Conservation (phyloP, 169 alveolate species). For the Amoebophrya sp. region DNA sequence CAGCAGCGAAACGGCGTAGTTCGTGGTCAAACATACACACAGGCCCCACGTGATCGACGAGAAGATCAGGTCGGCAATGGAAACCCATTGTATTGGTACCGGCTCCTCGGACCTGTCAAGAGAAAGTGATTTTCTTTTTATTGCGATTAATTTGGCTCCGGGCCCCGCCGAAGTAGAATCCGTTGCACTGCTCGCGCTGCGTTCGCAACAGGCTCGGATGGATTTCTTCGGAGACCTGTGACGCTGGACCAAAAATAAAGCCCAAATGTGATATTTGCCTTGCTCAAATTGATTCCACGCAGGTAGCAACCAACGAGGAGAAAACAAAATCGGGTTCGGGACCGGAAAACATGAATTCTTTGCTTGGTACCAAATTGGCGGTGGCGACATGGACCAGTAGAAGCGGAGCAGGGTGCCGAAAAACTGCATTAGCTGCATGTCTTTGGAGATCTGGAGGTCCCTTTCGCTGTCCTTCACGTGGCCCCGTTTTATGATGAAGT, state of each 20-base stretch:
- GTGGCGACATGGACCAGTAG: not conserved
- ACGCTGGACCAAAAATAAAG: not conserved
- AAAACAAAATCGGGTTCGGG: too few relatives aligned
- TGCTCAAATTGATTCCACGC: too few relatives aligned
- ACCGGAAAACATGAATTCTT: too few relatives aligned
- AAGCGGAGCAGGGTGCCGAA: not conserved
- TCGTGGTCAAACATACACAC: not conserved
- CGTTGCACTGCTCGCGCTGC: not conserved
- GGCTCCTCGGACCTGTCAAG: not conserved
- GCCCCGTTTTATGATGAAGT: not conserved
- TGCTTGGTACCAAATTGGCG: not conserved
- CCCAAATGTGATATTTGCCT: not conserved
- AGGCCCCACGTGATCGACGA: not conserved
- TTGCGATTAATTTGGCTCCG: too few relatives aligned
- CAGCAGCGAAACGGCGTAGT: not conserved
- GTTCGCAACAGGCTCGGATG: not conserved
- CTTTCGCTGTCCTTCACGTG: not conserved
- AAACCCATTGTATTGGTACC: not conserved
- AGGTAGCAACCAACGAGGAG: too few relatives aligned
- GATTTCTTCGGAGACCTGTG: not conserved
- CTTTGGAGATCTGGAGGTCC: not conserved
- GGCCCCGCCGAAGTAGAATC: too few relatives aligned
- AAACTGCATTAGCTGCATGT: not conserved
- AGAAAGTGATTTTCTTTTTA: too few relatives aligned
- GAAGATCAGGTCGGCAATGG: not conserved